Percentiles rank a stretch among this genome's conserved stretches.
Evolutionary conservation across 2,329 filamentous ascomycete genomes (phyloP).

Genomic region (Ophiosphaerella korrae): DNA sequence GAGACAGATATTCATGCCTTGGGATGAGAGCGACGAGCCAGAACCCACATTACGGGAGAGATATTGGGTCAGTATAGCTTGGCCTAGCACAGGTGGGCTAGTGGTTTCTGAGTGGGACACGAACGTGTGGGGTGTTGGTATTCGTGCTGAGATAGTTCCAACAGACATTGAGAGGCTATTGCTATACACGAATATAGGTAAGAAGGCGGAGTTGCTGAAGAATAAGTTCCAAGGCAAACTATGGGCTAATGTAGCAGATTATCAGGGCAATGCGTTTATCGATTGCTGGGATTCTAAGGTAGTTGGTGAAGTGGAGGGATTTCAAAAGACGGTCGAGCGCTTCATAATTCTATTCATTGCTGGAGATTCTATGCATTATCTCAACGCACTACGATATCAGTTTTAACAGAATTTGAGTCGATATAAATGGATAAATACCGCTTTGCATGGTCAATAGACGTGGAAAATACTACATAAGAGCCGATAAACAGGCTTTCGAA

Average conservation of each 20-base stretch:
- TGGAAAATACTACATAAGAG: too few species aligned
- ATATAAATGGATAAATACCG: too few species aligned
- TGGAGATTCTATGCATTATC: not conserved
- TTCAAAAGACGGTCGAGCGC: too few species aligned
- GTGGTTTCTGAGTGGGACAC: constrained; percentile 18
- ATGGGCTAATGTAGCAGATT: too few species aligned
- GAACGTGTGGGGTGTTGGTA: constrained; percentile 7
- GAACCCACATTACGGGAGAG: not conserved
- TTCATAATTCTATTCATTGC: too few species aligned
- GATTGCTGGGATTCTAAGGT: too few species aligned
- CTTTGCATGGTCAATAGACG: too few species aligned
- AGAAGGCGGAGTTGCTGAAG: not conserved
- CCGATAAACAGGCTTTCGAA: too few species aligned
- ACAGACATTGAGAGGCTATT: not conserved
- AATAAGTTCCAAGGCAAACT: not conserved
- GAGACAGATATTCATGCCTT: not conserved
- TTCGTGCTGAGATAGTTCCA: not conserved
- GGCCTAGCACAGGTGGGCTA: constrained; percentile 16
- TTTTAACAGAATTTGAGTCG: too few species aligned
- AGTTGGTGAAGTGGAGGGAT: too few species aligned
- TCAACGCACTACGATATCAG: too few species aligned
- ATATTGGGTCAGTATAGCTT: constrained; percentile 15
- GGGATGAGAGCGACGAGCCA: not conserved
- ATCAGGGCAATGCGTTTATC: too few species aligned
- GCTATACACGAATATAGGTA: not conserved